A percentile compares a stretch with the other conserved stretches of the same genome.
Evolutionary conservation across 805 yeast species (phyloP).

Genomic region (Metschnikowia baotianmanensis): DNA sequence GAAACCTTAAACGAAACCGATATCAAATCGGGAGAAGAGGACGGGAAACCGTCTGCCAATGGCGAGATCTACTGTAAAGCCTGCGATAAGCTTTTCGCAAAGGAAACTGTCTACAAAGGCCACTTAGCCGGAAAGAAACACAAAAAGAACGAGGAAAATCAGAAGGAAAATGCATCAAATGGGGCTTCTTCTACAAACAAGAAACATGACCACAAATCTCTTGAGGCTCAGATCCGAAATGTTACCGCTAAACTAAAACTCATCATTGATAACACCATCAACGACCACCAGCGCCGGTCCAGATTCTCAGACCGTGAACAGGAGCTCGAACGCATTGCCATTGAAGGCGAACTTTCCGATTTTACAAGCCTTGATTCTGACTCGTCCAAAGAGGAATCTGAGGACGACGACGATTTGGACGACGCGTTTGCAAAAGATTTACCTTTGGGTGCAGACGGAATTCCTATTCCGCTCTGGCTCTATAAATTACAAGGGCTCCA

Average conservation of each 20-base stretch:
- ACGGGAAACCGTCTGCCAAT: constrained; percentile 18
- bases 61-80: constrained; percentile 51
- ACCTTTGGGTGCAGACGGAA: constrained; percentile 86
- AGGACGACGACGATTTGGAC: constrained; percentile 26
- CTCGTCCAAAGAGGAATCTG: constrained; percentile 18
- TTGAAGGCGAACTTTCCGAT: constrained; percentile 39
- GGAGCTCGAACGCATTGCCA: constrained; percentile 46
- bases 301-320: constrained; percentile 73
- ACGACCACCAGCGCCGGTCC: constrained; percentile 61
- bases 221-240: constrained; percentile 41
- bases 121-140: constrained; percentile 81
- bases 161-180: not conserved
- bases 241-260: constrained; percentile 38
- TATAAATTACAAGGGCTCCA: constrained; percentile 86
- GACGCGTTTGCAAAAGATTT: constrained; percentile 50
- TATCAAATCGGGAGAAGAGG: not conserved
- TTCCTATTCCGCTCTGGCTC: constrained; percentile 91
- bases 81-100: constrained; percentile 64
- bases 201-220: not conserved
- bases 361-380: constrained; percentile 35
- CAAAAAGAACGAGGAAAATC: constrained; percentile 40
- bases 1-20: not conserved
- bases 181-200: not conserved
- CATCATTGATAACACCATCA: constrained; percentile 48
- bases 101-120: constrained; percentile 59